phyloP scores from a whole-genome alignment of 2,329 filamentous ascomycete species.

The Botrytis cinerea region DNA sequence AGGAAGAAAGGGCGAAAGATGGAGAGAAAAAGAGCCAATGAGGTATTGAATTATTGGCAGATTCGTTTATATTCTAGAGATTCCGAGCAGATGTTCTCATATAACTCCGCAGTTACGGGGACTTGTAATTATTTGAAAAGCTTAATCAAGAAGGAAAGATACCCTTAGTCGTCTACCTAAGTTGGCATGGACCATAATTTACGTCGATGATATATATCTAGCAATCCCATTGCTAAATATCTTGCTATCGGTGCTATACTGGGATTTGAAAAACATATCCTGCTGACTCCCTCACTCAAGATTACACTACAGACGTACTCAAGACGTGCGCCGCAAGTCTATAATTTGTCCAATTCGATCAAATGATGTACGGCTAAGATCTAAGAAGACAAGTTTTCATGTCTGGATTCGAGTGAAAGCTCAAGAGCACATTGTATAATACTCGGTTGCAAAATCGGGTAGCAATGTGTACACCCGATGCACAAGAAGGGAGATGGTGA shows the following conservation, averaged over 20 bases:
- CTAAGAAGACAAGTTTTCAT: no score
- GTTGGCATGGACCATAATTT: not conserved
- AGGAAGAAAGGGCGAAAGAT: slow-evolving; percentile 33
- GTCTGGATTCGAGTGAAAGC: no score
- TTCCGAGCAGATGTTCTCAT: not conserved
- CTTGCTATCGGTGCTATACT: not conserved
- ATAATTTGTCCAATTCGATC: no score
- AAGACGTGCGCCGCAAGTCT: no score
- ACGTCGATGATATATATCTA: not conserved
- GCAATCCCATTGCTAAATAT: not conserved
- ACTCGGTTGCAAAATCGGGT: no score
- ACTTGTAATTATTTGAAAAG: slow-evolving; percentile 11
- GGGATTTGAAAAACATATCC: not conserved
- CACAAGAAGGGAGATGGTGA: no score
- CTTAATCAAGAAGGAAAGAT: not conserved
- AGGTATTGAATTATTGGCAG: not conserved
- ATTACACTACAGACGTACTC: not conserved
- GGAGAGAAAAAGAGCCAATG: slow-evolving; percentile 37
- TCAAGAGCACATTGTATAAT: no score
- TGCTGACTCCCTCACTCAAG: no score
- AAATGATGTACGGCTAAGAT: no score
- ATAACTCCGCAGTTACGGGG: not conserved
- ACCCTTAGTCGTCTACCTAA: not conserved
- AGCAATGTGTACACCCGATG: no score
- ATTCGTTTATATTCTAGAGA: not conserved